Conservation (phyloP, 2,329 filamentous ascomycete genomes). For the Neofusicoccum sp. region DNA sequence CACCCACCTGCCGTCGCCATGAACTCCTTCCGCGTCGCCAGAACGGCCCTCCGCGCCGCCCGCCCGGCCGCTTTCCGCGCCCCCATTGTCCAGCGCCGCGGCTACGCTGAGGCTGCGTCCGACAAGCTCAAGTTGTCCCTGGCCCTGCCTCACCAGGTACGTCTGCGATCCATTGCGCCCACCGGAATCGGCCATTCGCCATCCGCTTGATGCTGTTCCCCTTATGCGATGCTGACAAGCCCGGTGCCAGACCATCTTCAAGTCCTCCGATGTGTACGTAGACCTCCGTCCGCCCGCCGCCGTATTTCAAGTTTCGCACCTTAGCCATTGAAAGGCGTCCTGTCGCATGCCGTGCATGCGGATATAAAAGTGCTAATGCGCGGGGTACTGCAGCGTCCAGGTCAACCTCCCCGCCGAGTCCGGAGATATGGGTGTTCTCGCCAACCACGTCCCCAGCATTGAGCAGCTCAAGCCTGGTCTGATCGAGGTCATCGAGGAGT, state of each 20-base stretch:
- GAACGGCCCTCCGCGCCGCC: slow-evolving; percentile 78
- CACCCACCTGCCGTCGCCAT: slow-evolving; percentile 52
- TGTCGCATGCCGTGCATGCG: slow-evolving; percentile 13
- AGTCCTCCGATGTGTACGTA: slow-evolving; percentile 68
- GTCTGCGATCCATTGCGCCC: slow-evolving; percentile 31
- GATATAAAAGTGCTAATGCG: slow-evolving; percentile 30
- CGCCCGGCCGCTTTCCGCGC: slow-evolving; percentile 71
- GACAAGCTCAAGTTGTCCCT: slow-evolving; percentile 92
- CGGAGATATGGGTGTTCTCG: slow-evolving; percentile 98
- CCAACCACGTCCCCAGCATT: slow-evolving; percentile 97
- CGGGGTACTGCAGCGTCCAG: slow-evolving; percentile 66
- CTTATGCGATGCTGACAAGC: not conserved
- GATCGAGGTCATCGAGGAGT: slow-evolving; percentile 94
- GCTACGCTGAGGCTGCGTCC: slow-evolving; percentile 66
- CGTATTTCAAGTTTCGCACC: slow-evolving; percentile 14
- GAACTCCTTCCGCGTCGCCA: slow-evolving; percentile 92
- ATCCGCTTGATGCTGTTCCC: not conserved
- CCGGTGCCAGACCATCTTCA: slow-evolving; percentile 61
- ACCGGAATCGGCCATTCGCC: not conserved
- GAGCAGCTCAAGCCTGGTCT: slow-evolving; percentile 98
- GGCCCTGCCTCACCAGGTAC: slow-evolving; percentile 96
- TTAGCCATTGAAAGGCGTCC: not conserved
- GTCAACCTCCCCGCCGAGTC: slow-evolving; percentile 98
- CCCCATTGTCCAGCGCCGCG: slow-evolving; percentile 72
- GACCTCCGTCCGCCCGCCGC: slow-evolving; percentile 28